phyloP scores from a whole-genome alignment of 306 rosid species.

The Psophocarpus tetragonolobus region DNA sequence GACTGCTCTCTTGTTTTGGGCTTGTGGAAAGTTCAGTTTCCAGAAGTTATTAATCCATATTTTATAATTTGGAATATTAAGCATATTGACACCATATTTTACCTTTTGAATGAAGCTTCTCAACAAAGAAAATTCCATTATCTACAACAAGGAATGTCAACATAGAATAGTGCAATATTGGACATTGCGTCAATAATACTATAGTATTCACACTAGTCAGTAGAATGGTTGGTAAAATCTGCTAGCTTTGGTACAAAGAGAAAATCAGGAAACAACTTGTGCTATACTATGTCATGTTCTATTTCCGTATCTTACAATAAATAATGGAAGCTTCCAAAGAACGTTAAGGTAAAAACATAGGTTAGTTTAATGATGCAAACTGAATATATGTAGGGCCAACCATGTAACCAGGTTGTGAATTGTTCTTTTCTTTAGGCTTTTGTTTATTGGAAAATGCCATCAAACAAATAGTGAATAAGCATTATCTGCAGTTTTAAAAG shows the following conservation, averaged over 20 bases:
- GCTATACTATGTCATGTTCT: not conserved
- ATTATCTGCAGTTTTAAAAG: conserved; percentile 2
- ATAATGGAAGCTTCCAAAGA: not conserved
- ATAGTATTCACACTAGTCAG: not conserved
- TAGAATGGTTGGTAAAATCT: not conserved
- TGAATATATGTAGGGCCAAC: not conserved
- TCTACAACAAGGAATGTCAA: not conserved
- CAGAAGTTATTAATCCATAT: not conserved
- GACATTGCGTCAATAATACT: not conserved
- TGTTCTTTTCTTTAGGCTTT: conserved; percentile 4
- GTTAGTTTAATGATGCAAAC: not conserved
- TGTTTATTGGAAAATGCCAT: conserved; percentile 2
- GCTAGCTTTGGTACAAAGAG: not conserved
- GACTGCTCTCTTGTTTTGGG: not conserved
- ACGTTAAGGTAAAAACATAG: not conserved
- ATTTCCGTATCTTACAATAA: not conserved
- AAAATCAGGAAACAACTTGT: not conserved
- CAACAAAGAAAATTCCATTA: not conserved
- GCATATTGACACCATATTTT: not conserved
- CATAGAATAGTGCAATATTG: not conserved
- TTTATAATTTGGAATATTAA: not conserved
- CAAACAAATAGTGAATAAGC: not conserved
- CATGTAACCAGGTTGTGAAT: not conserved
- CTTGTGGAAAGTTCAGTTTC: too few relatives aligned
- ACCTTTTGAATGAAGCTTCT: not conserved